phyloP scores from a whole-genome alignment of 345 rosid genomes.

The Salix brachista region DNA sequence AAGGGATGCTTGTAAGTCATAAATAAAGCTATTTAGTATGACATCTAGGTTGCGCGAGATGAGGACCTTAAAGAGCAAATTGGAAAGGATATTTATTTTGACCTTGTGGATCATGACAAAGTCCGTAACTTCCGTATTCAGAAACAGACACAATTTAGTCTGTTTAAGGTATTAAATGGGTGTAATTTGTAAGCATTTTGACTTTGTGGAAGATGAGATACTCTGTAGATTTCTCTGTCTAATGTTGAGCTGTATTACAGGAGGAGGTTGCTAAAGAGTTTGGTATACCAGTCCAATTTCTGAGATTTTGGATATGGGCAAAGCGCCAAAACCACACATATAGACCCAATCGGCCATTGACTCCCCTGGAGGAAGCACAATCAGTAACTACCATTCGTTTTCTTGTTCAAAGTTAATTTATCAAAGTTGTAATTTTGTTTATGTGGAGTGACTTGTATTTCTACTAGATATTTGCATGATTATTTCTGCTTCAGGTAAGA shows the following conservation, averaged over 20 bases:
- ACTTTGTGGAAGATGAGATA: not conserved
- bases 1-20: not conserved
- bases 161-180: constrained; percentile 65
- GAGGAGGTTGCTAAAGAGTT: constrained; percentile 94
- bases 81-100: constrained; percentile 89
- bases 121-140: constrained; percentile 84
- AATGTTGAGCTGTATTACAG: constrained; percentile 30
- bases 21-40: not conserved
- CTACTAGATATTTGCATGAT: not conserved
- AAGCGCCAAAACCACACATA: constrained; percentile 94
- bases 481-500: not conserved
- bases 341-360: constrained; percentile 81
- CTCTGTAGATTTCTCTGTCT: not conserved
- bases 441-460: not conserved
- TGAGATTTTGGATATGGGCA: constrained; percentile 96
- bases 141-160: constrained; percentile 68
- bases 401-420: not conserved
- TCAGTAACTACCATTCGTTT: constrained; percentile 36
- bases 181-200: not conserved
- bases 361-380: constrained; percentile 69
- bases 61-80: constrained; percentile 78
- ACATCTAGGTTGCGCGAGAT: constrained; percentile 77
- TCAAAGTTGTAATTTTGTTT: not conserved
- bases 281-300: constrained; percentile 76
- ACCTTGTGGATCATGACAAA: constrained; percentile 95